These are phyloP conservation scores for Cercophora newfieldiana DNA, from an alignment of 495 filamentous ascomycete species.

Conservation along the genomic window DNA sequence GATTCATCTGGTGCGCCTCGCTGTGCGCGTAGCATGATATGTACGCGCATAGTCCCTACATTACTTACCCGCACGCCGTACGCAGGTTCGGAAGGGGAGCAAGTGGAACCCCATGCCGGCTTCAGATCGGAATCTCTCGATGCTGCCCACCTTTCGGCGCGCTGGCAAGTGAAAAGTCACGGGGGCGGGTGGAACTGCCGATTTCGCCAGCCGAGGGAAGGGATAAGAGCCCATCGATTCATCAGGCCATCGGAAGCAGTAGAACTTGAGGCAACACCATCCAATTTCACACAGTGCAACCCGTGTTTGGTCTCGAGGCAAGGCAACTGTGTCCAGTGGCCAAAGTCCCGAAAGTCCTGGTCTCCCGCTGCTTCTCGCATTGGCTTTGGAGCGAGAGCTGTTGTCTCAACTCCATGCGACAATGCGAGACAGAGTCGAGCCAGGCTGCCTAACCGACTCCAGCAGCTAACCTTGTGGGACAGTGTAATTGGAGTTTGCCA, in stretches of 20 bases:
- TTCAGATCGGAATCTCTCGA: neutral
- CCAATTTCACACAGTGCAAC: neutral
- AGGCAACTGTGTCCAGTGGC: neutral
- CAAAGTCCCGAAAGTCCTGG: neutral
- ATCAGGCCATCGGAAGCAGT: neutral
- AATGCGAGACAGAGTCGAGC: neutral
- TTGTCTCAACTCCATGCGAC: too few relatives aligned
- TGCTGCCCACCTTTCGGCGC: neutral
- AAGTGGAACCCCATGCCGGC: neutral
- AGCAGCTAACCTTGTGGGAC: neutral
- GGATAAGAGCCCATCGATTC: neutral
- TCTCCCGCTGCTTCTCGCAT: neutral
- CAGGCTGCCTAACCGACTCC: neutral
- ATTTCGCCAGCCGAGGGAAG: neutral
- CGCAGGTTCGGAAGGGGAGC: neutral
- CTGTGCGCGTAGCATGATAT: neutral
- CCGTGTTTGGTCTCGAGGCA: neutral
- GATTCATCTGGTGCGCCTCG: neutral
- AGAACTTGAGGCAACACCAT: neutral
- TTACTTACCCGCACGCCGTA: slow-evolving; percentile 3
- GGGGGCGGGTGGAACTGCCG: neutral
- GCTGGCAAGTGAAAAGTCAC: neutral
- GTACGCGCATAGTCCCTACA: neutral
- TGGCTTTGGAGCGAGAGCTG: neutral
- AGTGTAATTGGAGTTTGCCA: neutral